These are phyloP conservation scores for Clavariopsis aquatica DNA, from an alignment of 495 filamentous ascomycete species.

Conservation along the genomic window DNA sequence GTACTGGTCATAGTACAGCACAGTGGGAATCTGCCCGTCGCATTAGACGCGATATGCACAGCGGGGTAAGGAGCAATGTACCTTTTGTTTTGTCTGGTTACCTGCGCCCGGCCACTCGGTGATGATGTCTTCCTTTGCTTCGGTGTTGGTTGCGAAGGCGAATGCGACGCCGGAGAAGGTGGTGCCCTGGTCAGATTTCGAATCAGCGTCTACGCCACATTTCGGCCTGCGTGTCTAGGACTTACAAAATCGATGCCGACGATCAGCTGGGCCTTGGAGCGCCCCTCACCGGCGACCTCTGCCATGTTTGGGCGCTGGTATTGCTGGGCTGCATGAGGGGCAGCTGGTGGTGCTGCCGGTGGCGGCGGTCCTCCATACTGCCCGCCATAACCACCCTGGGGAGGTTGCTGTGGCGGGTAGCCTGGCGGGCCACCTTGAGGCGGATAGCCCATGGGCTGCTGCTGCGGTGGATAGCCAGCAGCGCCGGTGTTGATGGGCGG, in stretches of 20 bases:
- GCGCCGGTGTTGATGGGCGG: constrained; percentile 39
- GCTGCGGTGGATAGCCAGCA: constrained; percentile 40
- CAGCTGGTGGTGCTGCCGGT: constrained; percentile 28
- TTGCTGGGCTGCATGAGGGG: constrained; percentile 20
- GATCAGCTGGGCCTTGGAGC: constrained; percentile 77
- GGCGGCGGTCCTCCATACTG: constrained; percentile 36
- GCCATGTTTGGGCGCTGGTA: constrained; percentile 53
- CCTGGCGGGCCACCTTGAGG: constrained; percentile 40
- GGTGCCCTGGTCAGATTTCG: constrained; percentile 56
- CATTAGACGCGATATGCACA: neutral
- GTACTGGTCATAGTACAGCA: constrained; percentile 75
- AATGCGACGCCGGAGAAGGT: constrained; percentile 77
- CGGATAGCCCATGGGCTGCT: constrained; percentile 38
- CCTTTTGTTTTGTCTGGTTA: constrained; percentile 76
- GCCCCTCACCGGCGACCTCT: constrained; percentile 83
- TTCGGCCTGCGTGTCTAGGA: constrained; percentile 19
- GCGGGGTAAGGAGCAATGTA: constrained; percentile 37
- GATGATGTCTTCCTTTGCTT: constrained; percentile 77
- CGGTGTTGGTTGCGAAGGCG: constrained; percentile 73
- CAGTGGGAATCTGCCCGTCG: constrained; percentile 64
- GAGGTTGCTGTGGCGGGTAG: constrained; percentile 43
- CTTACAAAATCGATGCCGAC: constrained; percentile 81
- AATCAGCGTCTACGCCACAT: constrained; percentile 26
- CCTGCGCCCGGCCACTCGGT: constrained; percentile 76
- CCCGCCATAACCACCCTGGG: constrained; percentile 18